Conservation (phyloP, 192 early-diverging fungal genomes). For the Fimicolochytrium jonesii region DNA sequence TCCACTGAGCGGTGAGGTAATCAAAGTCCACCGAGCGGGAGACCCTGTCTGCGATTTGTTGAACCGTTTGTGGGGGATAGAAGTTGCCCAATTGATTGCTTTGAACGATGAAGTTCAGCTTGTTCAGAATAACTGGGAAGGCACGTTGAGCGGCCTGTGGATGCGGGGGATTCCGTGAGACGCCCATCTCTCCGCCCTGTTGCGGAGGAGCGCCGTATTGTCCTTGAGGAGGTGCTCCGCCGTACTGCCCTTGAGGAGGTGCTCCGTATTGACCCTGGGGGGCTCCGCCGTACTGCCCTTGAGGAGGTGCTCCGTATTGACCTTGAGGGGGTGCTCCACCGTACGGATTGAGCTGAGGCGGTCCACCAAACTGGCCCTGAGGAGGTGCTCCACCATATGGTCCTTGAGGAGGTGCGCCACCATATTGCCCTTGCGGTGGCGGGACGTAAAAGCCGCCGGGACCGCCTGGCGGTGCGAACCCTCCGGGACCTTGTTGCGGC, state of each 20-base stretch:
- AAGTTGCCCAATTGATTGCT: conserved; percentile 10
- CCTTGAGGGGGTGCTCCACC: not conserved
- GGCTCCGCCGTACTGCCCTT: not conserved
- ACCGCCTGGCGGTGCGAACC: not conserved
- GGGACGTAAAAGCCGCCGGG: not conserved
- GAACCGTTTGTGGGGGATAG: conserved; percentile 15
- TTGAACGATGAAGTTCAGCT: conserved; percentile 15
- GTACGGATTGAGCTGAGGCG: not conserved
- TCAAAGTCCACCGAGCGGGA: conserved; percentile 20
- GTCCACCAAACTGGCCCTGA: not conserved
- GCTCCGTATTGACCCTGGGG: not conserved
- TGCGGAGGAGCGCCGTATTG: conserved; percentile 11
- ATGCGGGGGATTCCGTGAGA: not conserved
- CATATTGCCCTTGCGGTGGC: not conserved
- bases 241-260: not conserved
- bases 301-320: conserved; percentile 5
- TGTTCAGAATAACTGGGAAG: conserved; percentile 11
- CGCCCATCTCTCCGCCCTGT: conserved; percentile 2
- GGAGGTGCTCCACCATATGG: not conserved
- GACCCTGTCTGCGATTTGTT: conserved; percentile 18
- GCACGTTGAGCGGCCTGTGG: conserved; percentile 6
- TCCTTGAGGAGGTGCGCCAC: not conserved
- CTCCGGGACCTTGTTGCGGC: not conserved
- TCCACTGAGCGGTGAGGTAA: conserved; percentile 6
- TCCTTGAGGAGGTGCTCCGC: not conserved